phyloP scores from a whole-genome alignment of 768 basidiomycete species.

The Grammothele lineata region DNA sequence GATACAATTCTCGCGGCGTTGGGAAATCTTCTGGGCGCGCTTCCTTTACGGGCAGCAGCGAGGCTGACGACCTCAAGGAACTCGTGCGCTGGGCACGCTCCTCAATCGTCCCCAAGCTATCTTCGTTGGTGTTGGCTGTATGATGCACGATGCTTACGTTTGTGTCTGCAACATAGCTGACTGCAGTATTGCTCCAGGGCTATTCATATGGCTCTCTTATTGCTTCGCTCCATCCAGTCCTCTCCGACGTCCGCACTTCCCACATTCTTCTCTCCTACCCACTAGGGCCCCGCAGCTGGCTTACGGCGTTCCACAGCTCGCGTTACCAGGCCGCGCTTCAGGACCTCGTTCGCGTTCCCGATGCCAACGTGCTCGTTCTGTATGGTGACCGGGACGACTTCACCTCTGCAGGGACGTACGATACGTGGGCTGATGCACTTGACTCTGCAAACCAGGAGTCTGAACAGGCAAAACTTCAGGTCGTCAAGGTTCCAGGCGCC shows the following conservation, averaged over 20 bases:
- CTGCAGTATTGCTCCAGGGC: conserved; percentile 58
- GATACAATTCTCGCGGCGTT: conserved; percentile 77
- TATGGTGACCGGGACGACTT: conserved; percentile 73
- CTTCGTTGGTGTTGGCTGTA: conserved; percentile 58
- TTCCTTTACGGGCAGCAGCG: conserved; percentile 67
- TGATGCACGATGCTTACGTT: background rate
- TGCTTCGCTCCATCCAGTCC: conserved; percentile 57
- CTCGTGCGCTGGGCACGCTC: conserved; percentile 53
- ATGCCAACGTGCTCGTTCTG: conserved; percentile 54
- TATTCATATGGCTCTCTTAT: conserved; percentile 82
- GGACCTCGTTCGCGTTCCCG: conserved; percentile 41
- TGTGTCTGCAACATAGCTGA: too few species aligned
- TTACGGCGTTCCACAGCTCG: conserved; percentile 63
- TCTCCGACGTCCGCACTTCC: conserved; percentile 44
- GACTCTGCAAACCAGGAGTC: conserved; percentile 15
- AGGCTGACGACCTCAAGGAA: conserved; percentile 66
- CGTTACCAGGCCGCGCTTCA: conserved; percentile 51
- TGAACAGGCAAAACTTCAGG: conserved; percentile 24
- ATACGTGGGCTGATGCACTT: conserved; percentile 48
- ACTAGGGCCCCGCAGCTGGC: conserved; percentile 55
- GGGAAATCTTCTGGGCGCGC: conserved; percentile 70
- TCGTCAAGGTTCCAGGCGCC: conserved; percentile 40
- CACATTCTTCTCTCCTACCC: conserved; percentile 79
- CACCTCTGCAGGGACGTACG: conserved; percentile 52
- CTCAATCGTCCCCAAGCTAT: conserved; percentile 34